Evolutionary conservation across 192 early-diverging fungal species (phyloP).

Genomic region (Powellomyces hirtus): DNA sequence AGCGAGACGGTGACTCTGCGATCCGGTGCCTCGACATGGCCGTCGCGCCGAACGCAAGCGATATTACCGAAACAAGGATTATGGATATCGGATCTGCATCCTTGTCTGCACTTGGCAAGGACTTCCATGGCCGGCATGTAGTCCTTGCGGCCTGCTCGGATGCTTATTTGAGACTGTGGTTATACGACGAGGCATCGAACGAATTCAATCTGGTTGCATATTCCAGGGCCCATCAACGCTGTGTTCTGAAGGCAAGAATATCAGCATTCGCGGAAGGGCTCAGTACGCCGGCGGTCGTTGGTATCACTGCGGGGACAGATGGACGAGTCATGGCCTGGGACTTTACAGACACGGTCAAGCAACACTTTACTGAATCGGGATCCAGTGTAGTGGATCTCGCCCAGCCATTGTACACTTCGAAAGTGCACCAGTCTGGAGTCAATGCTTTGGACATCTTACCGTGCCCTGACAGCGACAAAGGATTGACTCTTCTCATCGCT

Average conservation of each 20-base stretch:
- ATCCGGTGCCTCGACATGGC: conserved; percentile 50
- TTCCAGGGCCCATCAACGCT: conserved; percentile 57
- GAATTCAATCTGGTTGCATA: conserved; percentile 50
- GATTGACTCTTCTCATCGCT: conserved; percentile 36
- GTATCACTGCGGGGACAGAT: conserved; percentile 34
- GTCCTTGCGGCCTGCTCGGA: conserved; percentile 76
- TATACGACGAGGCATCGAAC: conserved; percentile 52
- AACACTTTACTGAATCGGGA: not conserved
- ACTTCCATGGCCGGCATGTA: conserved; percentile 38
- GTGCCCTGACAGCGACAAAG: not conserved
- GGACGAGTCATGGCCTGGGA: conserved; percentile 28
- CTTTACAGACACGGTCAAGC: not conserved
- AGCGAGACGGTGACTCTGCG: conserved; percentile 6
- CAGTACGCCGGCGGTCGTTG: conserved; percentile 49
- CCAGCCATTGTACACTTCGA: conserved; percentile 30
- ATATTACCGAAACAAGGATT: conserved; percentile 66
- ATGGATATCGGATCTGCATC: conserved; percentile 63
- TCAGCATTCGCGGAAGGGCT: conserved; percentile 36
- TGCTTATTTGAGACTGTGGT: conserved; percentile 59
- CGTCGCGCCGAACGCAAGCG: conserved; percentile 45
- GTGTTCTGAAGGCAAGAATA: conserved; percentile 61
- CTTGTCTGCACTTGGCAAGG: not conserved
- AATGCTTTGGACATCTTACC: conserved; percentile 59
- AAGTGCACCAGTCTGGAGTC: conserved; percentile 71
- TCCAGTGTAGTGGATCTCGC: conserved; percentile 4